phyloP scores from a whole-genome alignment of 305 asterid genomes.

The Fraxinus angustifolia region DNA sequence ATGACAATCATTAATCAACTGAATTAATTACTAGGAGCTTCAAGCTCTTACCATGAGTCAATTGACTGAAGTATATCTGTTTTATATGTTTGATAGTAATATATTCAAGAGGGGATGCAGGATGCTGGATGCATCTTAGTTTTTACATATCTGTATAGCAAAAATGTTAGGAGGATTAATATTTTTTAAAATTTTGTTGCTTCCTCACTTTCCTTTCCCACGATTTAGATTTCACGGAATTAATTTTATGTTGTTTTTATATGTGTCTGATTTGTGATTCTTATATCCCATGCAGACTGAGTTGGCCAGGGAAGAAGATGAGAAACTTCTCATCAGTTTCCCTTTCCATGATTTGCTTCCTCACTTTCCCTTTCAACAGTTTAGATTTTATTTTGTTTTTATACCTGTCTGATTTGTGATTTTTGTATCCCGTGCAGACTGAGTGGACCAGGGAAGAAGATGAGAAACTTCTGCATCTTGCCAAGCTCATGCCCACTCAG shows the following conservation, averaged over 20 bases:
- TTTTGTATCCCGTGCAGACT: constrained; percentile 47
- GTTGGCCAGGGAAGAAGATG: constrained; percentile 97
- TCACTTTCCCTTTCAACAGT: not conserved
- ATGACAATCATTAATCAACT: not conserved
- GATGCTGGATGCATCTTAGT: not conserved
- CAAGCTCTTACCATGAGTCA: not conserved
- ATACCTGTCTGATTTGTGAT: constrained; percentile 4
- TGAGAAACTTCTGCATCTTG: constrained; percentile 91
- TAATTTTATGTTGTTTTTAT: not conserved
- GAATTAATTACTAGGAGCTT: not conserved
- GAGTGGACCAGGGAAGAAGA: constrained; percentile 99
- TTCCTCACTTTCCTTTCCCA: not conserved
- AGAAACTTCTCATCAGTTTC: constrained; percentile 46
- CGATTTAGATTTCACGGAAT: not conserved
- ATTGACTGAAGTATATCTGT: not conserved
- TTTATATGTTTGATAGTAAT: not conserved
- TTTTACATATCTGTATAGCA: not conserved
- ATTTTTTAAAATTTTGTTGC: not conserved
- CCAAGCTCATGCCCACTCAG: constrained; percentile 97
- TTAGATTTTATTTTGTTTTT: not conserved
- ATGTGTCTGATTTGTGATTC: constrained; percentile 8
- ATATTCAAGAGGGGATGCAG: not conserved
- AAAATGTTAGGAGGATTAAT: not conserved
- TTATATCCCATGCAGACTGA: constrained; percentile 56
- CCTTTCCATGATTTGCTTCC: not conserved